These are phyloP conservation scores for Trebouxiophyceae sp. DNA, from an alignment of 163 green algal genomes.

Conservation along the genomic window DNA sequence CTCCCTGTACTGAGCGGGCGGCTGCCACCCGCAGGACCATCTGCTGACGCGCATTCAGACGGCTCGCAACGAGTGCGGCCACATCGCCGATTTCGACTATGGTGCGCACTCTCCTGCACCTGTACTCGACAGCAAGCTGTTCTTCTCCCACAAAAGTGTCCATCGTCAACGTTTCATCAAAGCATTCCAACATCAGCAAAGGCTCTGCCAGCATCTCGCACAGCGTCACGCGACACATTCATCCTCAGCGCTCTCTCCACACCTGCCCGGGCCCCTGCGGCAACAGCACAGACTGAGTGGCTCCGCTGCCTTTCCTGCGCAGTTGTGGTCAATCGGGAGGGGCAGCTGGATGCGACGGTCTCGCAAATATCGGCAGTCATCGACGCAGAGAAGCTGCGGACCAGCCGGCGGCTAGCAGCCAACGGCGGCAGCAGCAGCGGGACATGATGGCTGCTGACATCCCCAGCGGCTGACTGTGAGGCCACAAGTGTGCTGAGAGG, in stretches of 20 bases:
- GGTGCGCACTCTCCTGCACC: slow-evolving; percentile 17
- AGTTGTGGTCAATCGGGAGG: slow-evolving; percentile 85
- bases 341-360: slow-evolving; percentile 69
- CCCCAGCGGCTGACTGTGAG: no score
- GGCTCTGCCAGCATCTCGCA: neutral
- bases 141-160: neutral
- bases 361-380: slow-evolving; percentile 71
- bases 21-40: slow-evolving; percentile 36
- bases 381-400: slow-evolving; percentile 56
- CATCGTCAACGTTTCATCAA: neutral
- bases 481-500: no score
- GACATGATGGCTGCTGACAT: no score
- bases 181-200: neutral
- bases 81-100: slow-evolving; percentile 71
- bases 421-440: no score
- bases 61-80: slow-evolving; percentile 49
- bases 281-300: no score
- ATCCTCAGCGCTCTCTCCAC: no score
- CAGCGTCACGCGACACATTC: no score
- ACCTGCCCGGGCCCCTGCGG: no score
- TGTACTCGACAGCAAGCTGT: neutral
- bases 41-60: slow-evolving; percentile 60
- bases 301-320: neutral
- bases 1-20: neutral
- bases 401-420: no score